Evolutionary conservation across 331 rosid species (phyloP).

Genomic region (Erythrophleum ivorense): DNA sequence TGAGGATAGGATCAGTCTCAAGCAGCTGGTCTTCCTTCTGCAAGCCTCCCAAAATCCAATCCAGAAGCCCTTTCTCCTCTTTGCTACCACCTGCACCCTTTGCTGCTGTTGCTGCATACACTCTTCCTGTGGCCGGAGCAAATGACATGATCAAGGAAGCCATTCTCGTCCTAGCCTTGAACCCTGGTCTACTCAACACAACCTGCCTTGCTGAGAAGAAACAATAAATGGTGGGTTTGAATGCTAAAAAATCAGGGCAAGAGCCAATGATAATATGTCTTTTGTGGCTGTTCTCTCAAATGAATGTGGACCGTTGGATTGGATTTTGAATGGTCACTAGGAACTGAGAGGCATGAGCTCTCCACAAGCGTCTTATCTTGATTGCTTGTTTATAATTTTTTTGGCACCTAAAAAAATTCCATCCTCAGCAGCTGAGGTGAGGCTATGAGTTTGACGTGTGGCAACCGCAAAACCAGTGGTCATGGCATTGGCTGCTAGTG

Average conservation of each 20-base stretch:
- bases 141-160: constrained; percentile 78
- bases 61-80: constrained; percentile 73
- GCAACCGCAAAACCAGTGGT: constrained; percentile 39
- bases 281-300: constrained; percentile 39
- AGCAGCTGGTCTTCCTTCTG: constrained; percentile 77
- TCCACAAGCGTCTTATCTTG: constrained; percentile 84
- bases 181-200: neutral
- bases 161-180: constrained; percentile 47
- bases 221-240: constrained; percentile 20
- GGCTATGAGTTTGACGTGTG: constrained; percentile 51
- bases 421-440: constrained; percentile 51
- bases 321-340: constrained; percentile 20
- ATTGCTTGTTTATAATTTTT: constrained; percentile 1
- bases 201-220: neutral
- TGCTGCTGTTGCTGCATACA: constrained; percentile 69
- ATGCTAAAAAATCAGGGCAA: constrained; percentile 26
- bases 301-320: constrained; percentile 60
- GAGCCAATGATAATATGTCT: constrained; percentile 37
- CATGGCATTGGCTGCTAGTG: neutral
- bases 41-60: constrained; percentile 82
- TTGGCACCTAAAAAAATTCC: constrained; percentile 39
- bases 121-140: constrained; percentile 57
- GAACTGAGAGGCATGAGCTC: constrained; percentile 55
- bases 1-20: constrained; percentile 84
- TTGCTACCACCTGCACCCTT: constrained; percentile 69